These are phyloP conservation scores for Cryptococcus amylolentus DNA, from an alignment of 1,284 basidiomycete species.

Conservation along the genomic window DNA sequence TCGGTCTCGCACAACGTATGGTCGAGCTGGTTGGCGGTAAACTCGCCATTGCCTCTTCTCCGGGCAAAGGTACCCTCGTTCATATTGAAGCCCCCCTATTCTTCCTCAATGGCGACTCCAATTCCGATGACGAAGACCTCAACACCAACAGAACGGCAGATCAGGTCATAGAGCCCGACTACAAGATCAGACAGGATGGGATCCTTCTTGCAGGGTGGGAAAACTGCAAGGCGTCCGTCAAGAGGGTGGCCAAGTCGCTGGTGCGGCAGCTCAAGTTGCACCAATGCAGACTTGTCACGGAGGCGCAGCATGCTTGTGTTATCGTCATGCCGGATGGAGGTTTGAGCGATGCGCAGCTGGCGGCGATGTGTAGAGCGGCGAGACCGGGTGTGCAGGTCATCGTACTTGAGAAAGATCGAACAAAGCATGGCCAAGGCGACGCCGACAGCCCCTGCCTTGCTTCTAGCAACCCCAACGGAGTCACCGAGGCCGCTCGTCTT, in stretches of 20 bases:
- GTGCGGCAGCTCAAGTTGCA: slow-evolving; percentile 30
- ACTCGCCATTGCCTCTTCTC: slow-evolving; percentile 43
- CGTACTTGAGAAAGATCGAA: slow-evolving; percentile 16
- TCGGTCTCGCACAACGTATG: slow-evolving; percentile 45
- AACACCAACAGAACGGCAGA: slow-evolving; percentile 12
- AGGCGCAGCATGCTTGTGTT: slow-evolving; percentile 26
- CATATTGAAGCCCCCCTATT: slow-evolving; percentile 41
- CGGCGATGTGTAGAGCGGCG: slow-evolving; percentile 14
- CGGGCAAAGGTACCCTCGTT: slow-evolving; percentile 38
- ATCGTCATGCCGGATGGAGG: slow-evolving; percentile 24
- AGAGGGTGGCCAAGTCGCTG: slow-evolving; percentile 33
- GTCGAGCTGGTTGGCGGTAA: slow-evolving; percentile 45
- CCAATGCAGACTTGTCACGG: slow-evolving; percentile 26
- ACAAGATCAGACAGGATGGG: slow-evolving; percentile 23
- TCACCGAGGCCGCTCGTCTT: not conserved
- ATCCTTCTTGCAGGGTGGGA: slow-evolving; percentile 28
- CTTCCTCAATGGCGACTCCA: slow-evolving; percentile 6
- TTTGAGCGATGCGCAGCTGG: slow-evolving; percentile 10
- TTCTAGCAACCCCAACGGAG: slow-evolving; percentile 1
- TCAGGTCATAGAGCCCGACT: not conserved
- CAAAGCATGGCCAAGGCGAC: not conserved
- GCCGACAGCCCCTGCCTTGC: not conserved
- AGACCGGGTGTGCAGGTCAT: slow-evolving; percentile 23
- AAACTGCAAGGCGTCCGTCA: slow-evolving; percentile 10
- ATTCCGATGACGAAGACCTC: slow-evolving; percentile 17